A percentile compares a stretch with the other conserved stretches of the same genome.
phyloP scores from a whole-genome alignment of 73 alveolate species.

The Stentor coeruleus region DNA sequence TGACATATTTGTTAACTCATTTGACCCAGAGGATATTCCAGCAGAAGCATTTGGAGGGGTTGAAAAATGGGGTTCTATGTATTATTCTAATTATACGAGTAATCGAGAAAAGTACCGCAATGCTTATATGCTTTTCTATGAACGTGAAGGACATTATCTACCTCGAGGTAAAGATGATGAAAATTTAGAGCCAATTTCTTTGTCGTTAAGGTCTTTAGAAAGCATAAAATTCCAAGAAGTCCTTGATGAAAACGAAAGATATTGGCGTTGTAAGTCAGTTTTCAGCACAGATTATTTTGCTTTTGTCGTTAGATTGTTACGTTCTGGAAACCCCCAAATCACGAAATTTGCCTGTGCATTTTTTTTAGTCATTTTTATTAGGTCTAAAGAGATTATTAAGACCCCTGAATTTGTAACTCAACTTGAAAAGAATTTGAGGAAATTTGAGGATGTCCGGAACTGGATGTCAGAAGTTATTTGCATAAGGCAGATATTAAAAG shows the following conservation, averaged over 20 bases:
- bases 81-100: slow-evolving; percentile 25
- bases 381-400: slow-evolving; percentile 42
- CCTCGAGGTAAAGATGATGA: slow-evolving; percentile 25
- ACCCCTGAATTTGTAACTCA: slow-evolving; percentile 29
- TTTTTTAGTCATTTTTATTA: slow-evolving; percentile 42
- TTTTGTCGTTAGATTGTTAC: slow-evolving; percentile 42
- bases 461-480: slow-evolving; percentile 47
- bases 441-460: slow-evolving; percentile 21
- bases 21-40: slow-evolving; percentile 76
- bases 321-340: slow-evolving; percentile 24
- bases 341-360: slow-evolving; percentile 34
- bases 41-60: slow-evolving; percentile 89
- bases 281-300: slow-evolving; percentile 60
- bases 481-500: slow-evolving; percentile 31
- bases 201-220: slow-evolving; percentile 29
- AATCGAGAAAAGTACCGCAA: slow-evolving; percentile 53
- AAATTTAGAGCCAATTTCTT: not conserved
- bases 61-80: slow-evolving; percentile 28
- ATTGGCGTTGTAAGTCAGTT: slow-evolving; percentile 64
- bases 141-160: slow-evolving; percentile 64
- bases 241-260: slow-evolving; percentile 64
- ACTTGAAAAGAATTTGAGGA: slow-evolving; percentile 25
- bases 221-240: slow-evolving; percentile 33
- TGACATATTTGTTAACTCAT: slow-evolving; percentile 60
- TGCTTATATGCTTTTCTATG: slow-evolving; percentile 83